A percentile compares a stretch with the other conserved stretches of the same genome.
Evolutionary conservation across 352 stramenopile genomes (phyloP).

Genomic region (Globisporangium yorkense): DNA sequence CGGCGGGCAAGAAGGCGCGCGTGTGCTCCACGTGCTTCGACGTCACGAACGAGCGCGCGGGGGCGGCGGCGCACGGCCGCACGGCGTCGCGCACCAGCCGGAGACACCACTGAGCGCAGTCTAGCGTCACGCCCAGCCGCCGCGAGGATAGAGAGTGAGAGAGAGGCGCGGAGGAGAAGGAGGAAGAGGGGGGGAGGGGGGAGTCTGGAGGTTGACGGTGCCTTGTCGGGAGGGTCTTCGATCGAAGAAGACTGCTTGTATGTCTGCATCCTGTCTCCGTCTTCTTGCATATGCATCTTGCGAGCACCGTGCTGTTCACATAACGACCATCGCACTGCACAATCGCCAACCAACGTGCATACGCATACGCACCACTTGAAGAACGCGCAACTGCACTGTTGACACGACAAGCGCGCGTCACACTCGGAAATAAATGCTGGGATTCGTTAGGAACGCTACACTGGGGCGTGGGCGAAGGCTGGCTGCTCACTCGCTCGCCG

Average conservation of each 20-base stretch:
- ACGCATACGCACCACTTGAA: no score
- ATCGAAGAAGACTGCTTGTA: conserved; percentile 3
- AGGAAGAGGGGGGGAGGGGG: neutral
- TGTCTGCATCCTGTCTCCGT: neutral
- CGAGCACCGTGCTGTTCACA: no score
- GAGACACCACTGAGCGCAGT: conserved; percentile 1
- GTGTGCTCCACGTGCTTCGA: conserved; percentile 76
- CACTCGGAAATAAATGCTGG: no score
- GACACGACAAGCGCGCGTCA: no score
- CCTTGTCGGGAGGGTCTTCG: neutral
- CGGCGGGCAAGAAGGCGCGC: conserved; percentile 47
- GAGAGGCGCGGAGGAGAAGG: neutral
- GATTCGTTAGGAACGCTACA: no score
- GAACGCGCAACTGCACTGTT: no score
- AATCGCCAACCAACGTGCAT: no score
- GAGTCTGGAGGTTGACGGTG: neutral
- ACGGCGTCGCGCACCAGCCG: conserved; percentile 8
- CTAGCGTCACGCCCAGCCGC: neutral
- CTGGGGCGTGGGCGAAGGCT: no score
- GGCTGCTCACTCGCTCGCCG: neutral
- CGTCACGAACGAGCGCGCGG: conserved; percentile 10
- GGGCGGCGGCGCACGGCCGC: conserved; percentile 1
- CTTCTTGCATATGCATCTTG: no score
- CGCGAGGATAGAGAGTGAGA: neutral
- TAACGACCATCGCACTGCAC: no score